phyloP scores from a whole-genome alignment of 371 early-diverging fungal species.

The Rozella allomycis region DNA sequence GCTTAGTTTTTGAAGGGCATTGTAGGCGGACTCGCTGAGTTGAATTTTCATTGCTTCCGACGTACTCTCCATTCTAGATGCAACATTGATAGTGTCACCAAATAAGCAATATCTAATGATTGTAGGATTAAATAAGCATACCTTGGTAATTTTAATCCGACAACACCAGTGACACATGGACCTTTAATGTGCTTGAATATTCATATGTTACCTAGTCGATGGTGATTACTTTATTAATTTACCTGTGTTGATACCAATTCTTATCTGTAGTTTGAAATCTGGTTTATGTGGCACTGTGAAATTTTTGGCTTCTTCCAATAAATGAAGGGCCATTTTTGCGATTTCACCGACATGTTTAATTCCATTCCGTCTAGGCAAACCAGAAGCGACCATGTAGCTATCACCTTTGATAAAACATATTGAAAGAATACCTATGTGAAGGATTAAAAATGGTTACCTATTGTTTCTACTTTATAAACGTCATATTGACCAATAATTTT shows the following conservation, averaged over 20 bases:
- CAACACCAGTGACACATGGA: constrained; percentile 15
- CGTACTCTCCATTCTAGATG: constrained; percentile 7
- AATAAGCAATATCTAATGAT: constrained; percentile 5
- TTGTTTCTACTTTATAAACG: constrained; percentile 17
- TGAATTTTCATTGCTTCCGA: constrained; percentile 9
- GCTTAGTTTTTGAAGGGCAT: constrained; percentile 7
- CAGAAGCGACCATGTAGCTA: constrained; percentile 12
- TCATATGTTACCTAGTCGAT: too few species aligned
- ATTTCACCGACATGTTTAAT: constrained; percentile 10
- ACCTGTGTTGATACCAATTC: constrained; percentile 15
- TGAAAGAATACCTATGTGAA: too few species aligned
- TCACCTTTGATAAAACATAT: too few species aligned
- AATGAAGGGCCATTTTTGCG: too few species aligned
- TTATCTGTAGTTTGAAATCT: constrained; percentile 7
- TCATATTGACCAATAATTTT: constrained; percentile 10
- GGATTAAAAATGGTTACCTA: too few species aligned
- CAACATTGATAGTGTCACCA: constrained; percentile 3
- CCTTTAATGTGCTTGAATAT: too few species aligned
- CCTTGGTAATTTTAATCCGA: constrained; percentile 19
- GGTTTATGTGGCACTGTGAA: constrained; percentile 4
- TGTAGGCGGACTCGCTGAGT: constrained; percentile 8
- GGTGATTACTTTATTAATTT: too few species aligned
- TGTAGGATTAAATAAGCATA: too few species aligned
- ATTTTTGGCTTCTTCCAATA: too few species aligned
- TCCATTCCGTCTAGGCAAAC: constrained; percentile 10